Evolutionary conservation across 2,329 filamentous ascomycete genomes (phyloP).

Genomic region (Whalleya microplaca): DNA sequence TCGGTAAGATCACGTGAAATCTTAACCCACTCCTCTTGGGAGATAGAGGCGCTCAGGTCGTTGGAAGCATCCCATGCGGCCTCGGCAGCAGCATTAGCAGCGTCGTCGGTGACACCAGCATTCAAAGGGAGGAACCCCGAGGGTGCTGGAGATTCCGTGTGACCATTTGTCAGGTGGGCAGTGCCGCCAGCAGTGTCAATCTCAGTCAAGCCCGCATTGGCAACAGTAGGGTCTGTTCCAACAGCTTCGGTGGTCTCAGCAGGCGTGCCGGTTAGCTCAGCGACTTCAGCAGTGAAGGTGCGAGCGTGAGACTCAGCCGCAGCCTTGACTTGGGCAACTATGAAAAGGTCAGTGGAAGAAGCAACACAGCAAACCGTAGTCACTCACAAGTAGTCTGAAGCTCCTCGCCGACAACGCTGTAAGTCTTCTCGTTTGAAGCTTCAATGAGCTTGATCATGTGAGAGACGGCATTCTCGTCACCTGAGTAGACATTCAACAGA

Average conservation of each 20-base stretch:
- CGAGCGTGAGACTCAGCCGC: constrained; percentile 55
- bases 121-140: constrained; percentile 52
- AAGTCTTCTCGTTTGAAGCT: constrained; percentile 68
- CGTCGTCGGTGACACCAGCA: constrained; percentile 53
- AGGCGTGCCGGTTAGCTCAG: constrained; percentile 40
- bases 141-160: constrained; percentile 42
- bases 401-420: constrained; percentile 65
- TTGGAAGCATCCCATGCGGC: constrained; percentile 65
- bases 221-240: constrained; percentile 68
- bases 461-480: constrained; percentile 73
- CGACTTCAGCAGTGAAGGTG: constrained; percentile 35
- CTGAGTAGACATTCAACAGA: constrained; percentile 76
- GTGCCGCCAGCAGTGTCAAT: constrained; percentile 55
- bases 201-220: constrained; percentile 70
- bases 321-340: constrained; percentile 64
- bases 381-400: constrained; percentile 74
- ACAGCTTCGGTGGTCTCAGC: constrained; percentile 40
- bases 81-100: constrained; percentile 65
- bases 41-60: constrained; percentile 47
- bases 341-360: constrained; percentile 25
- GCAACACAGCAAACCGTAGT: neutral
- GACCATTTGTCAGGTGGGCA: constrained; percentile 46
- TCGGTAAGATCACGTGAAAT: constrained; percentile 74
- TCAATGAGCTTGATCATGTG: constrained; percentile 79
- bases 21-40: constrained; percentile 75